These are phyloP conservation scores for Primulina eburnea DNA, from an alignment of 257 asterid genomes.

Conservation along the genomic window DNA sequence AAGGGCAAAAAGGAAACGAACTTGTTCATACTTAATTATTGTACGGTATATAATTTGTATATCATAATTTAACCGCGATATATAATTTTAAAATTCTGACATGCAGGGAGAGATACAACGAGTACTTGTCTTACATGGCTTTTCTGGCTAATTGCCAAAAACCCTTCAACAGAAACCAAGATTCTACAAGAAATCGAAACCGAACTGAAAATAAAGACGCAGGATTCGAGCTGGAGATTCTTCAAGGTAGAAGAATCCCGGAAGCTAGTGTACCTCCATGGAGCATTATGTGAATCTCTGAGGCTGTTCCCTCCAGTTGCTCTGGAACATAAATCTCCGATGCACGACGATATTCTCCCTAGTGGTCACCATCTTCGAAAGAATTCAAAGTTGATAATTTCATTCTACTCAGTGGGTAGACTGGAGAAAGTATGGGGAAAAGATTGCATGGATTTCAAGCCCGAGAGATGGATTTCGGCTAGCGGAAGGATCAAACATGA, in stretches of 20 bases:
- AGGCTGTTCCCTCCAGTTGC: conserved; percentile 42
- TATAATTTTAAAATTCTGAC: neutral
- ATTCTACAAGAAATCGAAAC: conserved; percentile 28
- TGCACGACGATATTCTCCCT: conserved; percentile 30
- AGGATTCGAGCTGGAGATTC: conserved; percentile 2
- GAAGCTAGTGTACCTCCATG: conserved; percentile 39
- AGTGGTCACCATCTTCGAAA: conserved; percentile 28
- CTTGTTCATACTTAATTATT: no score
- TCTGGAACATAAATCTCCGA: conserved; percentile 35
- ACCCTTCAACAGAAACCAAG: conserved; percentile 29
- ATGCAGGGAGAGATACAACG: conserved; percentile 34
- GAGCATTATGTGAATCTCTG: conserved; percentile 45
- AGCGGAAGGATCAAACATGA: conserved; percentile 29
- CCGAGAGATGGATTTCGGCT: conserved; percentile 37
- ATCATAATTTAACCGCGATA: no score
- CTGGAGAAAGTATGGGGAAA: conserved; percentile 48
- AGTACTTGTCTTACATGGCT: conserved; percentile 40
- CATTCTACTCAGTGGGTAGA: conserved; percentile 38
- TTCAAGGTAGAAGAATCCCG: conserved; percentile 30
- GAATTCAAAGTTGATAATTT: conserved; percentile 27
- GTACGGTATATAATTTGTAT: no score
- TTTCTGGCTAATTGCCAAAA: conserved; percentile 29
- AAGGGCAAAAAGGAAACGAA: no score
- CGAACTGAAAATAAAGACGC: neutral
- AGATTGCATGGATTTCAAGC: conserved; percentile 43